Percentiles rank a stretch among this genome's conserved stretches.
These are phyloP conservation scores for Firmiana major DNA, from an alignment of 345 rosid species.

Conservation along the genomic window DNA sequence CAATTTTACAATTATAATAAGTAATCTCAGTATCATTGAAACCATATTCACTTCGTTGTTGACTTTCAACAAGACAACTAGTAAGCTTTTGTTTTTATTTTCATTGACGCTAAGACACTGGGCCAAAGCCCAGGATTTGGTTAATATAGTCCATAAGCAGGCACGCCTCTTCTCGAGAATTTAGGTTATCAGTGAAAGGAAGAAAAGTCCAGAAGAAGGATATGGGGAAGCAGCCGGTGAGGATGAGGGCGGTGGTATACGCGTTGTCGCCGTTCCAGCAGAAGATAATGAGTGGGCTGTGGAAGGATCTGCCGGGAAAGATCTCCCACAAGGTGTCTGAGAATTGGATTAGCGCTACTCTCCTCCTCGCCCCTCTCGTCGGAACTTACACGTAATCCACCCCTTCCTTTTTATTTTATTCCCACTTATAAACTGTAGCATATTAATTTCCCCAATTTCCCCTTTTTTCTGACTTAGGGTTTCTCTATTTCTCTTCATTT, in stretches of 20 bases:
- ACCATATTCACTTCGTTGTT: too few relatives aligned
- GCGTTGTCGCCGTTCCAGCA: constrained; percentile 68
- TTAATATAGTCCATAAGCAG: not conserved
- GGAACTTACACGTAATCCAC: constrained; percentile 40
- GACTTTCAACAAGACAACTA: too few relatives aligned
- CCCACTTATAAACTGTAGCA: too few relatives aligned
- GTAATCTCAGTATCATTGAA: too few relatives aligned
- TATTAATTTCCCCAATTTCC: not conserved
- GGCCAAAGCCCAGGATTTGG: not conserved
- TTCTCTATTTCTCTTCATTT: not conserved
- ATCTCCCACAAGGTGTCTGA: constrained; percentile 65
- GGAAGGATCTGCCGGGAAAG: constrained; percentile 54
- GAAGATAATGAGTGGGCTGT: constrained; percentile 56
- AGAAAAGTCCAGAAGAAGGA: not conserved
- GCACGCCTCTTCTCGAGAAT: not conserved
- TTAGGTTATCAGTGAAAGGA: not conserved
- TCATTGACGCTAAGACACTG: not conserved
- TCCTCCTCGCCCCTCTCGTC: constrained; percentile 51
- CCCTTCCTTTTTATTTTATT: not conserved
- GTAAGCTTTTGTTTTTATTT: too few relatives aligned
- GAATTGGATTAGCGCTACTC: constrained; percentile 60
- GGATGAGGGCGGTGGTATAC: constrained; percentile 62
- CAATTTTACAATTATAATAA: too few relatives aligned
- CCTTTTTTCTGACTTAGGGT: not conserved
- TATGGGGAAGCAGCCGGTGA: constrained; percentile 64